Evolutionary conservation across 1,284 basidiomycete genomes (phyloP), one percentile per base, ranked within the genome.

Genomic region (Schizophyllum commune): DNA sequence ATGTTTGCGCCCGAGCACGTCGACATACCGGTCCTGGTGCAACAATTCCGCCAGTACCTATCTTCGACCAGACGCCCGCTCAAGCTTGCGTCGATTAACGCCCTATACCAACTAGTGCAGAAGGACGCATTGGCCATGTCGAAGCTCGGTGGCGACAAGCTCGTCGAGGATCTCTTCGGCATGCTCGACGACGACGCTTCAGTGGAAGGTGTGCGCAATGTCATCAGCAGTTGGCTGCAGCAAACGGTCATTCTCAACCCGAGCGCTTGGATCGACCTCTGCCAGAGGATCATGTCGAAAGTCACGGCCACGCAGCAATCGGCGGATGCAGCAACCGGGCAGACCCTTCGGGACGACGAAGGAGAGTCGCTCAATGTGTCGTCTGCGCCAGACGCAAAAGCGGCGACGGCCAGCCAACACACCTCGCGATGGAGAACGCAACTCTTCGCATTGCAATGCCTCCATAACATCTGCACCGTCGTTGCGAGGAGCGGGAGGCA

Each of bases 181-280:
- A 91, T 98, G 83, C 77, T 99, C 34, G 97, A 99, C 70, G 92
- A 91, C 66, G 95, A 97, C 71, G 90, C 94, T 0, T 91, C 88
- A 1, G 91, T 98, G n/a, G 92, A 96, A 64, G 96, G 96, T 1
- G 94, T 99, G 32, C 82, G 91, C 55, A 90, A 94, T 66, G 94
- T 98, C 57, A 96, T 99, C 67, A 80, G 84, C n/a, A 93, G 89
- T 66, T 99, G 97, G 97, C 79, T 99, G 9, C 85, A 91, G 64
- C 96, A 98, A 73, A 99, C 97, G 0, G 95, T 95, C 0, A 83
- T 92, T 20, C 84, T 92, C 59, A 93, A 96, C 64, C 96, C 97
- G 0, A 94, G 90, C 0, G 96, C 95, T 1, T 99, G 97, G 97
- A 97, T 99, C 64, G 95, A 97, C 70, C 79, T 99, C 1, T 99